Evolutionary conservation across 257 asterid genomes (phyloP), one percentile per base, ranked within the genome.

Genomic region (Capsicum baccatum): DNA sequence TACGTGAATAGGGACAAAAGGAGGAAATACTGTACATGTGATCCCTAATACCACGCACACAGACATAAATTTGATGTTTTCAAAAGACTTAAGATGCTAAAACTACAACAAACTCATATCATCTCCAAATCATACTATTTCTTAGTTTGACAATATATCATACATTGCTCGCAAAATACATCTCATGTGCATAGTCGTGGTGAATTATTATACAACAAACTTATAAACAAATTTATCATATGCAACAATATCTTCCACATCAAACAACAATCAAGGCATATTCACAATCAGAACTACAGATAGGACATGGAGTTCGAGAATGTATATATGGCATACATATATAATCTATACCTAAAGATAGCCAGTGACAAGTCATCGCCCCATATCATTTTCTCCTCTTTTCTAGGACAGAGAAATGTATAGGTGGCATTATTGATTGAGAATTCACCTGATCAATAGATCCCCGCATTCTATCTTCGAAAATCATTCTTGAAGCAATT

Each of bases 381-480:
- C 21, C 33, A 26, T 76, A 76, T 14, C 64, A 78, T 26, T 35
- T 26, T 8, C 60, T 21, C 9, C 19, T 78, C 81, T 78, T 33
- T 50, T 74, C 0, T 26, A 78, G 63, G 26, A 54, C 81, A 54
- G 9, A 70, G 60, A 47, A 71, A 71, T 71, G 50, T 35, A 26
- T 55, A 78, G 82, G 54, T 54, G 82, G 64, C 64, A 78, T 54
- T 33, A 78, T 33, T 54, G 15, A 78, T 15, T 54, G 50, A 71
- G 39, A 58, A 62, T 83, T 42, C 90, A 92, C 99, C 99, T 97
- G 99, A 86, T 97, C 99, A 87, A 97, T 95, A 19, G 98, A 97
- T 69, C 98, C 99, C 84, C 92, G 91, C 99, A 95, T 97, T 88
- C 99, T 92, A 89, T 97, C 99, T 91, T 97, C 99, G 52, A 84